Base-by-base conservation (phyloP, 148 eudicot genomes). In the Pharnaceum exiguum region DNA sequence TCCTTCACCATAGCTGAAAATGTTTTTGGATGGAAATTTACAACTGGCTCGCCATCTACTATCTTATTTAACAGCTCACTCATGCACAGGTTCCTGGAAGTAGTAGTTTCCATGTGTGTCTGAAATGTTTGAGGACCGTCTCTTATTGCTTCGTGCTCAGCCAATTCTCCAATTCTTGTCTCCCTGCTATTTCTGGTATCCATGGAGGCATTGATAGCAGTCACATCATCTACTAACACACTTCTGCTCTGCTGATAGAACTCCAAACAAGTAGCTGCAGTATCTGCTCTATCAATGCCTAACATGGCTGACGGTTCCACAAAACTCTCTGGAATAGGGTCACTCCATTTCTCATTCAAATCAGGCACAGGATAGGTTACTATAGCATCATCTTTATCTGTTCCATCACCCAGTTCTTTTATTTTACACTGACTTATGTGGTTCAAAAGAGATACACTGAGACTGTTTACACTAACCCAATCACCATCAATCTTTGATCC, bases 161-260 rank as follows among this genome's bases (percentile, higher is more conserved):
- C 62, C 43, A 59, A 25, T 19, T 68, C 70, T 48, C 68, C 71
- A 29, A 60, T 45, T 40, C 52, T 72, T 52, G 19, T 67, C 66
- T 66, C 61, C 23, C 56, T 54, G 47, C 28, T 32, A 39, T 63
- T 51, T 25, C 45, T 57, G 8, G 26, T 8, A 36, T 56, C 66
- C 40, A 61, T 62, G 53, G 52, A 68, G 44, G 59, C 71, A 62
- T 52, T 42, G 21, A 51, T 21, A 48, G 32, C 36, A 48, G 59
- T 43, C 54, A 54, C 54, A 64, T 57, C 28, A 21, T 76, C 60
- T 53, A 59, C 44, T 29, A 58, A 67, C n/a, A 60, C 35, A 28
- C 40, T 59, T 55, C 24, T 65, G 55, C 38, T 65, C 13, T 51
- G 51, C 29, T 73, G 54, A 46, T 75, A 70, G 55, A 30, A 53